These are phyloP conservation scores for Metschnikowia rubicola DNA, from an alignment of 805 yeast genomes.

Conservation along the genomic window DNA sequence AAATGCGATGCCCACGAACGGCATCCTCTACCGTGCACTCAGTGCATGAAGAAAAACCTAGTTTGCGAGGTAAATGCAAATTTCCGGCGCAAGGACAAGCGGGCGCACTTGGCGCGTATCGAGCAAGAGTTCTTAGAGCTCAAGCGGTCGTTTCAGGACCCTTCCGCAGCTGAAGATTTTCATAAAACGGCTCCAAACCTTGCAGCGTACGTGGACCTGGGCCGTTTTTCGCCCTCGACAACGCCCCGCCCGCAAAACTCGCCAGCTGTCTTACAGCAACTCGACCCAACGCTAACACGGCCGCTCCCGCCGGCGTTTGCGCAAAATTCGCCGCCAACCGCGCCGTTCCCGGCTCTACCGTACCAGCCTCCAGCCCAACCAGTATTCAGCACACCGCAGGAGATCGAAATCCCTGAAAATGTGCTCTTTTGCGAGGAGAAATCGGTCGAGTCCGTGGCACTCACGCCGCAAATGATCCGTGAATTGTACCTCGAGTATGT, in stretches of 20 bases:
- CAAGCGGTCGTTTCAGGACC: slow-evolving; percentile 46
- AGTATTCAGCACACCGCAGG: not conserved
- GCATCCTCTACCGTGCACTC: slow-evolving; percentile 75
- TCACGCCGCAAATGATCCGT: slow-evolving; percentile 59
- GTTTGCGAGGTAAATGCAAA: slow-evolving; percentile 73
- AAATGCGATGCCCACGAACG: slow-evolving; percentile 80
- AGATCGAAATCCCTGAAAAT: slow-evolving; percentile 1
- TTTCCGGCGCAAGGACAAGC: slow-evolving; percentile 84
- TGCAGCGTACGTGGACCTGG: slow-evolving; percentile 3
- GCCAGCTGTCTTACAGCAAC: no score
- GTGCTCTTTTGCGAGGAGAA: slow-evolving; percentile 58
- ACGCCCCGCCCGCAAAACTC: not conserved
- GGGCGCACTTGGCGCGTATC: slow-evolving; percentile 79
- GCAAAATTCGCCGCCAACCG: no score
- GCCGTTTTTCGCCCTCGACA: not conserved
- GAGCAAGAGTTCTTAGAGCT: slow-evolving; percentile 76
- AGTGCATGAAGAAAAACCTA: slow-evolving; percentile 66
- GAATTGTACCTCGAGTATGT: slow-evolving; percentile 68
- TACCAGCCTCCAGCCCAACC: not conserved
- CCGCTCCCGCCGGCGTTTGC: no score
- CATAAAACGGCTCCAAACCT: slow-evolving; percentile 3
- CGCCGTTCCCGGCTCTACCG: not conserved
- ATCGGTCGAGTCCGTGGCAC: slow-evolving; percentile 61
- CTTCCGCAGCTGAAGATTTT: slow-evolving; percentile 23
- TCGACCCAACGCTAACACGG: no score